Evolutionary conservation across 805 yeast genomes (phyloP), one percentile per base, ranked within the genome.

Genomic region (Schizosaccharomyces octosporus): DNA sequence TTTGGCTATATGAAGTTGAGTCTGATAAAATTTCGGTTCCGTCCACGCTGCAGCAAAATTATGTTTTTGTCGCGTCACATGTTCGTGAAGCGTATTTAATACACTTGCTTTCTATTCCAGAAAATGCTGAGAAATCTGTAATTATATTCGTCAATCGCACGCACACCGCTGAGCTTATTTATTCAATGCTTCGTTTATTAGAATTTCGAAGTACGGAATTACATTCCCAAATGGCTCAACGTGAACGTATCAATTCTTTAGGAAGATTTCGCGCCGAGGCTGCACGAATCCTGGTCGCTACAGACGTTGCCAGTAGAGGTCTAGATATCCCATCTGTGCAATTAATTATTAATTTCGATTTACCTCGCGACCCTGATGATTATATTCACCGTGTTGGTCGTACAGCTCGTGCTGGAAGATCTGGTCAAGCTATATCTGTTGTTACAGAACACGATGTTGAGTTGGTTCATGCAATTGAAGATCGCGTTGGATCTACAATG

Each of bases 271-370:
- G 90, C 68, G 97, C 97, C 0, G 85, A 86, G 62, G 97, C 95
- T 3, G 97, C 97, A 0, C 78, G 95, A 59, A 87, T 93, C 0
- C 73, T 93, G 62, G 83, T 93, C 19, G 96, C 97, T 6, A 93
- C 99, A 0, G 98, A 93, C 71, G 97, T 93, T 27, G 98, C 96
- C 1, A 83, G 95, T 36, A 81, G 98, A 79, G 98, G 98, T 71
- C 78, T 93, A 65, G 98, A 93, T 77, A 93, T 93, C 62, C 98
- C 97, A 11, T 77, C 81, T 7, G 98, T 93, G 2, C 90, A 83
- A 68, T 75, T 93, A 66, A 97, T 93, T 31, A 73, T 93, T 31
- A 93, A 93, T 70, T 93, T 80, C 68, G 97, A 93, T 68, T 80
- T 93, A 29, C 98, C 98, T 4, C 88, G 93, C 0, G 97, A 93